Percentiles rank a stretch among this genome's conserved stretches.
Conservation (phyloP, 1,284 basidiomycete genomes). For the Boletus sp. region DNA sequence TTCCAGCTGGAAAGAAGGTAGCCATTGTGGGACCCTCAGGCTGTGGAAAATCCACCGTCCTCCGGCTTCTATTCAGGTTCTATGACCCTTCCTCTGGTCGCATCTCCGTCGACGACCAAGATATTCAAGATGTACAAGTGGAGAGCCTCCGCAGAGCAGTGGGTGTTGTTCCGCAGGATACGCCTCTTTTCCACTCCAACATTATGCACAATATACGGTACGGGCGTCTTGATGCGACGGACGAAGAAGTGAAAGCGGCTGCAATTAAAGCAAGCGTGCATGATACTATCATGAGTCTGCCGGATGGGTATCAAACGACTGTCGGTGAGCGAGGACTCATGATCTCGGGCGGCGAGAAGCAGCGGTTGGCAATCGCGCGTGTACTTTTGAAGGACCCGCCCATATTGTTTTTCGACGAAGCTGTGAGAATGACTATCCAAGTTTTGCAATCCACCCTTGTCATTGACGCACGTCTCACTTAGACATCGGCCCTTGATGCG, state of each 20-base stretch:
- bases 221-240: slow-evolving; percentile 82
- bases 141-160: slow-evolving; percentile 72
- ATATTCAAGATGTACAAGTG: slow-evolving; percentile 73
- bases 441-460: neutral
- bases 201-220: slow-evolving; percentile 95
- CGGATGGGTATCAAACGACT: slow-evolving; percentile 84
- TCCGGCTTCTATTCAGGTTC: slow-evolving; percentile 92
- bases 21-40: slow-evolving; percentile 96
- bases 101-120: slow-evolving; percentile 86
- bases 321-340: slow-evolving; percentile 96
- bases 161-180: slow-evolving; percentile 97
- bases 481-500: slow-evolving; percentile 93
- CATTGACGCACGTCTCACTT: slow-evolving; percentile 3
- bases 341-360: slow-evolving; percentile 98
- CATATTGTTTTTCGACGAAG: slow-evolving; percentile 97
- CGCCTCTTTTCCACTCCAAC: slow-evolving; percentile 93
- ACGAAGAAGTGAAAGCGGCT: slow-evolving; percentile 84
- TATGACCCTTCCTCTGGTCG: slow-evolving; percentile 81
- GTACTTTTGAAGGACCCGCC: slow-evolving; percentile 91
- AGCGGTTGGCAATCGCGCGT: slow-evolving; percentile 90
- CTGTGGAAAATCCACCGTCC: slow-evolving; percentile 97
- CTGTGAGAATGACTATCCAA: slow-evolving; percentile 50
- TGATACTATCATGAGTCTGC: slow-evolving; percentile 73
- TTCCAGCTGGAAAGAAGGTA: slow-evolving; percentile 93
- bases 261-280: slow-evolving; percentile 87